Base-by-base conservation (phyloP, 2,329 filamentous ascomycete genomes). In the Talaromyces sp. region DNA sequence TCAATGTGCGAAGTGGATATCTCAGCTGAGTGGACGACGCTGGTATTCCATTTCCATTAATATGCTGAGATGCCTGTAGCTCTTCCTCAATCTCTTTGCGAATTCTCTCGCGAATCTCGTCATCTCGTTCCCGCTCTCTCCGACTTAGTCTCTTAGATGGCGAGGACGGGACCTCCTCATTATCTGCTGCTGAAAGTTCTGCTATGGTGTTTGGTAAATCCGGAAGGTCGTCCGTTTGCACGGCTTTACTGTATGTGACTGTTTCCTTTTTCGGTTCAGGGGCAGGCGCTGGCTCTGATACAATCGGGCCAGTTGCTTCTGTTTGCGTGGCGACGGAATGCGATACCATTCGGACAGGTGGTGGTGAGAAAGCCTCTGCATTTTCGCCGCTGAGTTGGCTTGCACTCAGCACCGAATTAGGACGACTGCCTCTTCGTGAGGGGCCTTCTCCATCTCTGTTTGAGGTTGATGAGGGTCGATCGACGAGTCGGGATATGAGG, bases 201-300 rank as follows among this genome's bases (percentile, higher is more conserved):
- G 84, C 79, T 36, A 84, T 82, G 38, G 83, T 80, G 31, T 85
- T 80, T 65, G 83, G 80, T 5, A 83, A 81, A 6, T 79, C 79
- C 19, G 84, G 82, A 87, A 91, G 91, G 68, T 89, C 88, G 72
- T 90, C 88, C 17, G 95, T 97, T 78, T 99, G 96, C 25, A 98
- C 93, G 64, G 89, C 93, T 81, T 97, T 98, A 84, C 91, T 98
- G 83, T 99, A 99, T 62, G 93, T 96, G 74, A 96, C 93, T 67
- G 96, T 84, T 78, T 99, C 95, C 69, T 81, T 81, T 71, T 81
- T 83, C 61, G 78, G 75, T 68, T 83, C 73, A 72, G 76, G 74
- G 70, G 73, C 65, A 10, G 70, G 89, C 86, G 97, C 93, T 78
- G 90, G 93, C 67, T 95, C 86, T 38, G 91, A 93, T 19, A 89